phyloP scores from a whole-genome alignment of 179 eudicot genomes.

The Beta macrorhiza region DNA sequence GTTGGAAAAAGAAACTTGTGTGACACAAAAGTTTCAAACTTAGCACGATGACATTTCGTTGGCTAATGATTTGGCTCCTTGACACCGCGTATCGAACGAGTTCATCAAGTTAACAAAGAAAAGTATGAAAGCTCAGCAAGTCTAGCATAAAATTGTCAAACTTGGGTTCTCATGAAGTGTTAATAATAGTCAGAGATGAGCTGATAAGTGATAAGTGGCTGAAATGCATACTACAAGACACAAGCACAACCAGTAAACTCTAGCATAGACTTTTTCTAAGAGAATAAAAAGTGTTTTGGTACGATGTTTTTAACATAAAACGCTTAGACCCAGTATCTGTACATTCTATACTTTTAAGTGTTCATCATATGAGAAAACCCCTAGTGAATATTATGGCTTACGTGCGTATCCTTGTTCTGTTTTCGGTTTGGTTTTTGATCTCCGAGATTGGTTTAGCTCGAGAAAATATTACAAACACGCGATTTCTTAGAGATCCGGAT shows the following conservation, averaged over 20 bases:
- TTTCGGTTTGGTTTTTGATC: background rate
- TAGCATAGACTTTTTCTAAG: background rate
- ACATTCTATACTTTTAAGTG: background rate
- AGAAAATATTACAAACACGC: background rate
- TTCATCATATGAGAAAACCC: background rate
- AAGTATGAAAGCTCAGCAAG: too few relatives aligned
- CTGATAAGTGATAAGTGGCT: background rate
- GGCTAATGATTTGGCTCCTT: too few relatives aligned
- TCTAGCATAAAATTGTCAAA: too few relatives aligned
- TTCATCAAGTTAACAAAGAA: too few relatives aligned
- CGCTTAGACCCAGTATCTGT: background rate
- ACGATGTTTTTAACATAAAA: background rate
- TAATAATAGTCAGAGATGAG: background rate
- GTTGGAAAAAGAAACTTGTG: too few relatives aligned
- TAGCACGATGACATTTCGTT: too few relatives aligned
- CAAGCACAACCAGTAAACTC: background rate
- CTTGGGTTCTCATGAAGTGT: too few relatives aligned
- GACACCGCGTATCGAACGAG: too few relatives aligned
- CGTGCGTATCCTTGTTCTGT: background rate
- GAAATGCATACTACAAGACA: slow-evolving; percentile 1
- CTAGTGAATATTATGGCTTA: slow-evolving; percentile 13
- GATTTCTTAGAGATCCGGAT: slow-evolving; percentile 19
- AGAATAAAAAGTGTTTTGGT: background rate
- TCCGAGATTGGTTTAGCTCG: background rate
- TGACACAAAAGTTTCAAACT: too few relatives aligned